Evolutionary conservation across 2,329 filamentous ascomycete genomes (phyloP).

Genomic region (Xylariaceae sp.): DNA sequence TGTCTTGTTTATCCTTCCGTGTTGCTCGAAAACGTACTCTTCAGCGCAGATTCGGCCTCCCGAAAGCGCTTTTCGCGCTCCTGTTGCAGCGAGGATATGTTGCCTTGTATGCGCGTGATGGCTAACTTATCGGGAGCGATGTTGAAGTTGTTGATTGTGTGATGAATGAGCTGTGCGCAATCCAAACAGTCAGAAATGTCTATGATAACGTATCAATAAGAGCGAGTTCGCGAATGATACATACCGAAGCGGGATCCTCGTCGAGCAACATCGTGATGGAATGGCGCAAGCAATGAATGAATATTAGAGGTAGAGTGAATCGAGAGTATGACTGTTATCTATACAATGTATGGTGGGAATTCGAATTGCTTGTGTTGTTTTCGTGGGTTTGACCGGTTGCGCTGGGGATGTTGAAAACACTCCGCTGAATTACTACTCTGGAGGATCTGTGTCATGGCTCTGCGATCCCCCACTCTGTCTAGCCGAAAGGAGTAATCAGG

Average conservation of each 20-base stretch:
- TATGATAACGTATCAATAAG: neutral
- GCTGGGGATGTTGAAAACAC: neutral
- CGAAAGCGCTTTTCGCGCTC: slow-evolving; percentile 73
- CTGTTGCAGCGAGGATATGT: slow-evolving; percentile 74
- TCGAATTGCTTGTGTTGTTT: slow-evolving; percentile 1
- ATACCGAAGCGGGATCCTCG: slow-evolving; percentile 81
- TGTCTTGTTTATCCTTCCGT: neutral
- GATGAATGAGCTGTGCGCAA: slow-evolving; percentile 69
- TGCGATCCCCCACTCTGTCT: slow-evolving; percentile 3
- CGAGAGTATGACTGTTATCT: neutral
- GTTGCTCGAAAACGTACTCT: slow-evolving; percentile 39
- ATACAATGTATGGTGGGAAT: neutral
- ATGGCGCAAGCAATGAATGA: neutral
- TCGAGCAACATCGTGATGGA: slow-evolving; percentile 76
- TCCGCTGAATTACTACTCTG: neutral
- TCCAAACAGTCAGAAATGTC: slow-evolving; percentile 5
- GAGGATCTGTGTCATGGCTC: neutral
- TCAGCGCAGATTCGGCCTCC: slow-evolving; percentile 62
- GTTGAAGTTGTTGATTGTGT: slow-evolving; percentile 94
- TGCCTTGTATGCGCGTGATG: slow-evolving; percentile 77
- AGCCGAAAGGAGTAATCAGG: slow-evolving; percentile 21
- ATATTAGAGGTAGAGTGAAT: neutral
- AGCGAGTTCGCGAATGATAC: slow-evolving; percentile 26
- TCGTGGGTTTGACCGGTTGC: neutral
- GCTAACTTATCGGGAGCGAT: slow-evolving; percentile 81